Conservation (phyloP, 1,139 yeast species). For the Candida sp. region DNA sequence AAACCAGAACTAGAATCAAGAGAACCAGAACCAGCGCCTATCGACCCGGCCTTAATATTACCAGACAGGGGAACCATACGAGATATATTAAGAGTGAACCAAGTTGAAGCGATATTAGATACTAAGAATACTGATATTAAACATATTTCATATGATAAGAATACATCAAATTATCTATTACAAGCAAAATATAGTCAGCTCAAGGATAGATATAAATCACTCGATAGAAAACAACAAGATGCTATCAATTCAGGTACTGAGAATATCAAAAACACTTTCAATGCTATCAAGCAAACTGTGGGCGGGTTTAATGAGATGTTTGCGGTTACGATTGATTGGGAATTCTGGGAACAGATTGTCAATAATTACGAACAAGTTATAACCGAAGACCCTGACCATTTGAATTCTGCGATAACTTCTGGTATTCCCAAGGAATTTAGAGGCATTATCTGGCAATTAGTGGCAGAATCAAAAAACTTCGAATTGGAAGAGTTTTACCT, state of each 20-base stretch:
- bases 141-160: slow-evolving; percentile 16
- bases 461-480: slow-evolving; percentile 74
- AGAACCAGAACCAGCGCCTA: not conserved
- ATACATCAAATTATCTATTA: slow-evolving; percentile 28
- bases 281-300: slow-evolving; percentile 46
- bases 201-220: slow-evolving; percentile 24
- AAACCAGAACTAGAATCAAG: not conserved
- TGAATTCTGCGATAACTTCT: slow-evolving; percentile 57
- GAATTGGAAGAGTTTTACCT: slow-evolving; percentile 69
- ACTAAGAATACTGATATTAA: slow-evolving; percentile 4
- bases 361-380: slow-evolving; percentile 72
- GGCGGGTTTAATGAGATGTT: slow-evolving; percentile 42
- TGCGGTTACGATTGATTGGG: slow-evolving; percentile 58
- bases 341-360: slow-evolving; percentile 82
- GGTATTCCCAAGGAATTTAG: slow-evolving; percentile 87
- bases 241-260: slow-evolving; percentile 58
- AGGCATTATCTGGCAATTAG: slow-evolving; percentile 90
- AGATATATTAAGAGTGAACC: slow-evolving; percentile 25
- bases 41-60: slow-evolving; percentile 6
- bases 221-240: slow-evolving; percentile 34
- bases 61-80: slow-evolving; percentile 27
- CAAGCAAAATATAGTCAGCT: slow-evolving; percentile 33
- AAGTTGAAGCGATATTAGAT: slow-evolving; percentile 15
- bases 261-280: slow-evolving; percentile 61
- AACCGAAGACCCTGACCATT: slow-evolving; percentile 52